Base-by-base conservation (phyloP, 2,329 filamentous ascomycete genomes). In the Nemania bipapillata region DNA sequence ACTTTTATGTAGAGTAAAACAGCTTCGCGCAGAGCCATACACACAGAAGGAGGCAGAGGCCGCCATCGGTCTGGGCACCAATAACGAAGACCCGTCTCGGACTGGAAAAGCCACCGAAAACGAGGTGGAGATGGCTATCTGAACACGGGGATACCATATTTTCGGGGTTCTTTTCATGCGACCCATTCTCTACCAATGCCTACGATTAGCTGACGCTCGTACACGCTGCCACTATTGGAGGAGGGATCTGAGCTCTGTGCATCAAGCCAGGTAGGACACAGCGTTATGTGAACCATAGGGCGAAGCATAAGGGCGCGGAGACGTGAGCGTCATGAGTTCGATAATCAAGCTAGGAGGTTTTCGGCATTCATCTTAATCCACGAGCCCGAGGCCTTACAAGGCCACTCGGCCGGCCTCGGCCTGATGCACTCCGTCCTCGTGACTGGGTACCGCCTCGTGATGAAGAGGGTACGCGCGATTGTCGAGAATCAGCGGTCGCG, bases 21-120 rank as follows among this genome's bases (percentile, higher is more conserved):
- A 93, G 75, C 83, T 99, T 68, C 89, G 89, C 71, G 93, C 96
- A 77, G 92, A 93, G 75, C 92, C 93, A 9, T 96, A 97, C 80
- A 91, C 91, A 4, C 93, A 97, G 77, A 92, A 92, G 77, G 89
- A 94, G 74, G 93, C 94, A 35, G 93, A 97, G 77, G 93, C 92
- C 17, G 93, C 91, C 0, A 84, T 90, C 40, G 93, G 93, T 45
- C 81, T 94, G 64, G 84, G 86, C 63, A 90, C 88, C 35, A 90
- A 94, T 78, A 94, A 94, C 79, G 87, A 81, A 72, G 74, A 80
- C 66, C 68, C 75, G 61, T 20, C 64, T 8, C 65, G 59, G 68
- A 49, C 74, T 40, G 70, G 76, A 54, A 73, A 77, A 32, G 70
- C 72, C 54, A 73, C 72, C 35, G 72, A 75, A 72, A 79, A 82